Evolutionary conservation across 2,329 filamentous ascomycete genomes (phyloP), one percentile per base, ranked within the genome.

Genomic region (Ophiostoma populinum): DNA sequence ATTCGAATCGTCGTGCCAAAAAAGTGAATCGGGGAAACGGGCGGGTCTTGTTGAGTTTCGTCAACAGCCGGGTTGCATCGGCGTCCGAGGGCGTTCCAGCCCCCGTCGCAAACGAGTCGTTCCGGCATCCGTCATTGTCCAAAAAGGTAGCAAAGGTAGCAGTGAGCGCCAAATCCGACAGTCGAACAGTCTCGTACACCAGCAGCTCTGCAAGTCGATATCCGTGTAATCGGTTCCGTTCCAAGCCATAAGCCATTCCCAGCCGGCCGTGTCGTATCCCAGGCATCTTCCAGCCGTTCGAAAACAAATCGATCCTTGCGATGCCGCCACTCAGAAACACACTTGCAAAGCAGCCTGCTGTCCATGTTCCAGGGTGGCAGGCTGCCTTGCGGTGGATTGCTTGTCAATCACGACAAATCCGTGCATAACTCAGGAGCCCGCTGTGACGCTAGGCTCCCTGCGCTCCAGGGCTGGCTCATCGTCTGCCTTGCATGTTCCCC

Each of bases 151-250:
- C 19, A 34, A 28, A 45, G 55, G 52, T 43, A 52, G 54, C 41
- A 43, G 50, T 50, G 51, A 55, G 52, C 49, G 39, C 38, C 17
- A 31, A 16, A 26, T 31, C 24, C 19, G 24, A 24, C 24, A 35
- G 28, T 21, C 31, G 24, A 24, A 22, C 21, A 24, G 15, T 22
- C 30, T 22, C 7, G 6, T 10, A 34, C 12, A 33, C 11, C 34
- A 11, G 12, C 24, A n/a, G n/a, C n/a, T n/a, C n/a, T n/a, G n/a
- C n/a, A n/a, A n/a, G n/a, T n/a, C n/a, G n/a, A n/a, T n/a, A n/a
- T n/a, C n/a, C n/a, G n/a, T n/a, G n/a, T n/a, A n/a, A n/a, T n/a
- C n/a, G n/a, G n/a, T n/a, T n/a, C n/a, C n/a, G n/a, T n/a, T n/a
- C n/a, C n/a, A n/a, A n/a, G n/a, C n/a, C n/a, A n/a, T n/a, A n/a